Base-by-base conservation (phyloP, 2,329 filamentous ascomycete genomes). In the Metarhizium brunneum region DNA sequence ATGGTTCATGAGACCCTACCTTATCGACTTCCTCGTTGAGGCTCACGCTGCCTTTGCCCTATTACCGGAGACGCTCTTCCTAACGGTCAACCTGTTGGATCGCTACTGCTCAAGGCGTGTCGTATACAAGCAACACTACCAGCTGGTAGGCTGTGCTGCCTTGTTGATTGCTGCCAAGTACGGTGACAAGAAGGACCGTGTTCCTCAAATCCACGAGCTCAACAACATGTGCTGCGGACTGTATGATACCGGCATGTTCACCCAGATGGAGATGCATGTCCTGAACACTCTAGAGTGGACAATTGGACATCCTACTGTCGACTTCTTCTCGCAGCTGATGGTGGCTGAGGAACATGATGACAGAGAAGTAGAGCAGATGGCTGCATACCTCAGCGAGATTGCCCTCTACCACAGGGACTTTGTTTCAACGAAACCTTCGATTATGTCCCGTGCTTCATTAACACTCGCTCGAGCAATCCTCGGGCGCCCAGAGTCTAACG, bases 241-340 rank as follows among this genome's bases (percentile, higher is more conserved):
- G 43, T 99, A 99, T 74, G 94, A 99, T 66, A 91, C 96, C 52
- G 92, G 96, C 75, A 99, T 99, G 94, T 99, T 99, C 76, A 92
- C 92, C 11, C 94, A 99, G 73, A 99, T 99, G 94, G 94, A 99
- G 76, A 97, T 95, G 92, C 94, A 99, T 71, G 92, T 99, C 42
- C 82, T 99, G 64, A 95, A 96, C 75, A 99, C 94, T 1, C 82
- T 99, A 57, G 90, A 95, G 70, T 99, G 94, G 94, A 85, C 87
- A 62, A 88, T 99, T 63, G 94, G 94, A 55, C 92, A 97, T 74
- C 92, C 94, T 1, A 97, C 94, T 32, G 89, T 96, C 62, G 92
- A 97, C 72, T 89, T 87, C 70, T 99, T 96, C 74, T 81, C 95
- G 50, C 88, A 96, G 68, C 77, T 96, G 59, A 90, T 92, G 59